Conservation (phyloP, 768 basidiomycete genomes). For the Daedalea quercina region DNA sequence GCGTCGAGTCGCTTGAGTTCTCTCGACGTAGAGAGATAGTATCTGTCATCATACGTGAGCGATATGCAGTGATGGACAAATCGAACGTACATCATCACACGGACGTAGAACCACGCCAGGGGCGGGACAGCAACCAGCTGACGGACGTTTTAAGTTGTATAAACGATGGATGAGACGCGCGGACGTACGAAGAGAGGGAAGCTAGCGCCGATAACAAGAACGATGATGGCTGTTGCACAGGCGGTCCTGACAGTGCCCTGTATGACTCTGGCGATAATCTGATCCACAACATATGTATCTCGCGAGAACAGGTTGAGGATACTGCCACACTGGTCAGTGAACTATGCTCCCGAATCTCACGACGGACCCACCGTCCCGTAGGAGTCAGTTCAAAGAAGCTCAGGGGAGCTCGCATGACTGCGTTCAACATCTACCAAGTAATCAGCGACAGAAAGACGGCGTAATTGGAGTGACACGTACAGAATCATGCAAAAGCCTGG, state of each 20-base stretch:
- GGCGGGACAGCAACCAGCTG: slow-evolving; percentile 64
- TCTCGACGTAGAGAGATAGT: slow-evolving; percentile 81
- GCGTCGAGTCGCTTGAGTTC: slow-evolving; percentile 88
- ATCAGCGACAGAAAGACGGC: neutral
- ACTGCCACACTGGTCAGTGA: slow-evolving; percentile 27
- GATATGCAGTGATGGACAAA: neutral
- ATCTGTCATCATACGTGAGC: slow-evolving; percentile 35
- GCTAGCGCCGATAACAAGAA: slow-evolving; percentile 70
- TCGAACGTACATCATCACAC: slow-evolving; percentile 65
- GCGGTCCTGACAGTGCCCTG: slow-evolving; percentile 63
- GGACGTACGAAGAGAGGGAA: slow-evolving; percentile 63
- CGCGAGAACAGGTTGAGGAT: slow-evolving; percentile 89
- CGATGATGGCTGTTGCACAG: slow-evolving; percentile 49
- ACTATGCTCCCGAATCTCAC: neutral
- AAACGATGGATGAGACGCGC: too few relatives aligned
- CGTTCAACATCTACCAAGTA: slow-evolving; percentile 66
- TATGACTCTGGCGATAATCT: slow-evolving; percentile 72
- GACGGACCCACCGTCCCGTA: slow-evolving; percentile 54
- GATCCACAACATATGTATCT: slow-evolving; percentile 83
- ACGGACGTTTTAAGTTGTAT: too few relatives aligned
- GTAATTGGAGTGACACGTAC: slow-evolving; percentile 35
- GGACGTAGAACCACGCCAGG: slow-evolving; percentile 70
- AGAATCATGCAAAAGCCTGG: slow-evolving; percentile 69
- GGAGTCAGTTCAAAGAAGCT: slow-evolving; percentile 91
- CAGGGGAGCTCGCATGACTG: slow-evolving; percentile 78